These are phyloP conservation scores for Zizania latifolia DNA, from an alignment of 176 grass and related monocot genomes.

Conservation along the genomic window DNA sequence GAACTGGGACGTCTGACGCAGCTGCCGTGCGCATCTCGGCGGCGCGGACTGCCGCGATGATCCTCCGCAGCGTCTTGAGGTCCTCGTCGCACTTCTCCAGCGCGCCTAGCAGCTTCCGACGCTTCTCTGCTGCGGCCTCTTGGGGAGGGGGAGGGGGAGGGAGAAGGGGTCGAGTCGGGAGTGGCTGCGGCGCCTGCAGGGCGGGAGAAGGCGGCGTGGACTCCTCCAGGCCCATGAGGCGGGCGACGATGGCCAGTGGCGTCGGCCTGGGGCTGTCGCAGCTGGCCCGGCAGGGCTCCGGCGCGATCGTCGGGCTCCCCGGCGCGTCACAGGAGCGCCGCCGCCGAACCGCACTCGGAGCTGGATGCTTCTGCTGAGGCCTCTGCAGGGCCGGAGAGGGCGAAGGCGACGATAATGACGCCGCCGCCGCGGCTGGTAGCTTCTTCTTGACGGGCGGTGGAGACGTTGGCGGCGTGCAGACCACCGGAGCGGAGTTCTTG, in stretches of 20 bases:
- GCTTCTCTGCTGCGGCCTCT: conserved; percentile 56
- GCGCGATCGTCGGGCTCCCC: conserved; percentile 69
- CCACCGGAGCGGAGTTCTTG: background rate
- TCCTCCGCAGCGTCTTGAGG: conserved; percentile 67
- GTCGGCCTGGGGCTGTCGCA: conserved; percentile 47
- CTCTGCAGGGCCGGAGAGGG: background rate
- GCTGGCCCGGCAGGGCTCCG: conserved; percentile 53
- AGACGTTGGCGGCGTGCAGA: background rate
- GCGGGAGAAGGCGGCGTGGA: conserved; percentile 18
- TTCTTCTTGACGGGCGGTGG: conserved; percentile 29
- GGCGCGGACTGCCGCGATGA: conserved; percentile 75
- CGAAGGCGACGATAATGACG: background rate
- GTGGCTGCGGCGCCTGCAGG: background rate
- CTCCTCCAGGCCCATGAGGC: conserved; percentile 94
- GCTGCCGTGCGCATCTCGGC: conserved; percentile 50
- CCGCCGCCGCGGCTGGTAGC: background rate
- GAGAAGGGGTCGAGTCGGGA: conserved; percentile 12
- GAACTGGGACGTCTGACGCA: background rate
- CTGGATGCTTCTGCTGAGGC: background rate
- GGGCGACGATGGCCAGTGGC: conserved; percentile 56
- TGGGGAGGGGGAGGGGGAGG: conserved; percentile 12
- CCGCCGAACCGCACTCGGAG: background rate
- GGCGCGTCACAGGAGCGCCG: conserved; percentile 61
- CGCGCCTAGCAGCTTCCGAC: conserved; percentile 77
- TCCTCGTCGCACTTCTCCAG: conserved; percentile 99